Evolutionary conservation across 768 basidiomycete species (phyloP).

Genomic region (Tulasnella sp.): DNA sequence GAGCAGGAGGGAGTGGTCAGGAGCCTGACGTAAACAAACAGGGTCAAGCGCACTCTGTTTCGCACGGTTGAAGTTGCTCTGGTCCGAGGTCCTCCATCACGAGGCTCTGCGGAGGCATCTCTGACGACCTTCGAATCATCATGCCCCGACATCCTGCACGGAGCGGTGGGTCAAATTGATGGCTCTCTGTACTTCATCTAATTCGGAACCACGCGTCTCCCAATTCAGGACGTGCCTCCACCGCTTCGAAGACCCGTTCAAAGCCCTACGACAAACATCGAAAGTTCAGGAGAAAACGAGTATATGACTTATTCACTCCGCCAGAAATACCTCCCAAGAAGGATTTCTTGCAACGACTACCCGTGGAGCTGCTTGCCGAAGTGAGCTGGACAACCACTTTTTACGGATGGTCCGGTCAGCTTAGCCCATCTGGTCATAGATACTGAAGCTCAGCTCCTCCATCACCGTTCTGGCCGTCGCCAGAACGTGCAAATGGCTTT

Average conservation of each 20-base stretch:
- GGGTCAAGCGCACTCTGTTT: background rate
- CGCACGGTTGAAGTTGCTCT: background rate
- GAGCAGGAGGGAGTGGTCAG: background rate
- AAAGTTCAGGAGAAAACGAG: background rate
- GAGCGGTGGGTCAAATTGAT: background rate
- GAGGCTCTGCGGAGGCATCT: background rate
- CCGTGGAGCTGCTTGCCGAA: constrained; percentile 8
- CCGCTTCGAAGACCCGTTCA: background rate
- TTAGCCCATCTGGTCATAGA: background rate
- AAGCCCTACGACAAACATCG: background rate
- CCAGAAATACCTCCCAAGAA: background rate
- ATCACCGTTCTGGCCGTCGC: constrained; percentile 11
- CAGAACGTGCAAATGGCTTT: constrained; percentile 24
- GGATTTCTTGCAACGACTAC: constrained; percentile 5
- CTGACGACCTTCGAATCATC: background rate
- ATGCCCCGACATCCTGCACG: background rate
- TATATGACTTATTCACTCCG: background rate
- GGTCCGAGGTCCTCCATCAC: background rate
- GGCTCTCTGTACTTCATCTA: background rate
- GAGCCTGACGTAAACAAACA: constrained; percentile 9
- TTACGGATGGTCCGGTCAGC: background rate
- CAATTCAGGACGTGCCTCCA: background rate
- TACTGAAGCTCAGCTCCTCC: background rate
- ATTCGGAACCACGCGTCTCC: background rate
- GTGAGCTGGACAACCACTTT: background rate